Conservation (phyloP, 805 yeast genomes). For the Candida manassasensis region DNA sequence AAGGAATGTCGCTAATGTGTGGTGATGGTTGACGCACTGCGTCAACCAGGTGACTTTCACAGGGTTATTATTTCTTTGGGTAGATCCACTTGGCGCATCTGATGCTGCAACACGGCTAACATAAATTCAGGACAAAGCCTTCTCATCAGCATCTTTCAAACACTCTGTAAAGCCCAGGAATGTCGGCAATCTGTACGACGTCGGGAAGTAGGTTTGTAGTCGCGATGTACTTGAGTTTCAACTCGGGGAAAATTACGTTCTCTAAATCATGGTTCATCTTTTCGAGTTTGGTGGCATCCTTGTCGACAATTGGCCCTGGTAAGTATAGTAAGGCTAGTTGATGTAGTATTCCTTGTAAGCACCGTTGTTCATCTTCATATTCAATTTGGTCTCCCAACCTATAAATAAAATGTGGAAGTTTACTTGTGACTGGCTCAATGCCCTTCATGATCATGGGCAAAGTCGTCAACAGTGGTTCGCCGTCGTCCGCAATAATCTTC, state of each 20-base stretch:
- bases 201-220: slow-evolving; percentile 47
- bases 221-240: slow-evolving; percentile 62
- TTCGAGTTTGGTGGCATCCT: slow-evolving; percentile 21
- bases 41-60: no score
- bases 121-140: neutral
- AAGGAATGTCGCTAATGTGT: no score
- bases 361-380: slow-evolving; percentile 64
- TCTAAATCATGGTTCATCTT: slow-evolving; percentile 38
- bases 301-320: slow-evolving; percentile 47
- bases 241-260: slow-evolving; percentile 56
- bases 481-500: slow-evolving; percentile 29
- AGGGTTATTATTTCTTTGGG: no score
- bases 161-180: slow-evolving; percentile 86
- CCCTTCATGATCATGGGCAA: slow-evolving; percentile 69
- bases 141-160: slow-evolving; percentile 79
- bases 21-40: no score
- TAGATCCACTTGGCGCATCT: neutral
- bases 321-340: slow-evolving; percentile 71
- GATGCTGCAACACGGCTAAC: neutral
- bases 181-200: slow-evolving; percentile 79
- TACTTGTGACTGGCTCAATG: slow-evolving; percentile 56
- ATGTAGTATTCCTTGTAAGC: slow-evolving; percentile 59
- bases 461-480: slow-evolving; percentile 33
- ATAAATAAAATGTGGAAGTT: slow-evolving; percentile 64
- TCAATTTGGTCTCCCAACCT: slow-evolving; percentile 55